phyloP scores from a whole-genome alignment of 306 rosid genomes.

The Casuarina equisetifolia region DNA sequence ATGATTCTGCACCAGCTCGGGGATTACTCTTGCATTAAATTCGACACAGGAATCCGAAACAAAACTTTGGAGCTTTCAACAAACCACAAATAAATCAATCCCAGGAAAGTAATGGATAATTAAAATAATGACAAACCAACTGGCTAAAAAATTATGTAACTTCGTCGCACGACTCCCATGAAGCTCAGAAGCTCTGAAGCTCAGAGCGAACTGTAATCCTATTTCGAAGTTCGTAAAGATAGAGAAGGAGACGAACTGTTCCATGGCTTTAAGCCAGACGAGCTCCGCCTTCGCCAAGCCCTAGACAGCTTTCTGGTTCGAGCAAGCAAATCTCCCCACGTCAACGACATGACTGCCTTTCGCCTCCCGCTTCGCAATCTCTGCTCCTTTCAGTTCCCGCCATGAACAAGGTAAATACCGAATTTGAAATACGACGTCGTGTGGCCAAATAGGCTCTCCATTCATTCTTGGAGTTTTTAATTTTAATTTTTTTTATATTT shows the following conservation, averaged over 20 bases:
- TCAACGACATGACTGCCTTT: constrained; percentile 63
- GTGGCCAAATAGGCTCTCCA: too few species aligned
- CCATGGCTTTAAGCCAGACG: constrained; percentile 94
- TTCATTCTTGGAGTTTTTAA: too few species aligned
- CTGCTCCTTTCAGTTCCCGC: not conserved
- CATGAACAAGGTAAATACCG: too few species aligned
- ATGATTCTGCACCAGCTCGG: too few species aligned
- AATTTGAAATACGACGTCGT: too few species aligned
- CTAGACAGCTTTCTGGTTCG: constrained; percentile 75
- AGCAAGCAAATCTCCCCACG: constrained; percentile 68
- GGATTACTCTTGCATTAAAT: too few species aligned
- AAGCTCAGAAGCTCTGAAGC: not conserved
- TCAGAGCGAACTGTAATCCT: not conserved
- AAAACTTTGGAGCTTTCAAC: not conserved
- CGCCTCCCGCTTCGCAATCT: not conserved
- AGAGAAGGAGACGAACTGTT: constrained; percentile 49
- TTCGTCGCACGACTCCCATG: not conserved
- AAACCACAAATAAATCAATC: not conserved
- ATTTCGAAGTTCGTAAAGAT: not conserved
- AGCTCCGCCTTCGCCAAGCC: constrained; percentile 85
- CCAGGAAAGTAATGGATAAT: not conserved
- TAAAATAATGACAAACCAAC: not conserved
- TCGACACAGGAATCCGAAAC: not conserved
- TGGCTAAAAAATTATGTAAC: not conserved
- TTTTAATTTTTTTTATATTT: too few species aligned